Base-by-base conservation (phyloP, 2,329 filamentous ascomycete species). In the Epichloe scottii region DNA sequence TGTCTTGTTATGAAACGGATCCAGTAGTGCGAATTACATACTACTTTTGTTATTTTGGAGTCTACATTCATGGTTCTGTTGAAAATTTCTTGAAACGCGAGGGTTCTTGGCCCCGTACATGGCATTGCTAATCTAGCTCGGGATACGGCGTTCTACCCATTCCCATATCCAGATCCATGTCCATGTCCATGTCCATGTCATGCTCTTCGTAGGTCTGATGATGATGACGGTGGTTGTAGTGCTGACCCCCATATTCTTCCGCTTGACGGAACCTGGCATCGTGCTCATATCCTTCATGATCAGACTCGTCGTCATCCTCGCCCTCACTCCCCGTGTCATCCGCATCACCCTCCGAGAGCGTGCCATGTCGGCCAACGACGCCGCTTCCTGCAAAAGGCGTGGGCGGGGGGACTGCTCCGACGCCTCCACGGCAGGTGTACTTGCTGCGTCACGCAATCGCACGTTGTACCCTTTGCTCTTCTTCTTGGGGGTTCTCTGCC, bases 391-490 rank as follows among this genome's bases (percentile, higher is more conserved):
- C 46, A 10, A 40, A 42, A n/a, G 52, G 46, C 11, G 50, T 46
- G 3, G 56, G 55, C 26, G 26, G 5, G 54, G 55, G 12, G 51
- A 52, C 8, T 56, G 51, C 10, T 54, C 60, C 17, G 51, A 50
- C 0, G 56, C 45, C 15, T 14, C 48, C 10, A 53, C 45, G 35
- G 60, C 58, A 4, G 54, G 30, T 14, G 51, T 52, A 38, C 58
- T 58, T 23, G 54, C 58, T 1, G 56, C 57, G 14, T 63, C 60
- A 6, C 58, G 55, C 1, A 68, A 55, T 12, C 62, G 60, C 7
- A 66, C 63, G 19, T 65, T 67, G 35, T 68, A 68, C 0, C 64
- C 64, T 34, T 61, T 62, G 26, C 64, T 66, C 54, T 64, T 68
- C 57, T 65, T 69, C 55, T 63, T 67, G 2, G 63, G 58, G 66